Conservation (phyloP, 192 early-diverging fungal genomes). For the Endogone sp. region DNA sequence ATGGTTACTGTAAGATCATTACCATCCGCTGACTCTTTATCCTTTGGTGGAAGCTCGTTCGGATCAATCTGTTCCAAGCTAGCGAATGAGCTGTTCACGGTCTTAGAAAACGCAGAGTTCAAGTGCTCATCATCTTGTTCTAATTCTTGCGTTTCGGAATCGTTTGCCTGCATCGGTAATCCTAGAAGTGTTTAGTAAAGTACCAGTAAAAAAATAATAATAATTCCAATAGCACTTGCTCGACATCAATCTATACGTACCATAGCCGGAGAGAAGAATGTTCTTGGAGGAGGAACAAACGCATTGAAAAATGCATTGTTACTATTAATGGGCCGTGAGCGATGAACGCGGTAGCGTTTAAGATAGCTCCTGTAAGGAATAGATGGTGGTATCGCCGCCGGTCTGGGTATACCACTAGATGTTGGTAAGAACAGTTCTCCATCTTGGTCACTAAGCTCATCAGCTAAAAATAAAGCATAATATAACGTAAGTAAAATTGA, state of each 20-base stretch:
- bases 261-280: constrained; percentile 32
- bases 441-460: not conserved
- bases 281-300: constrained; percentile 44
- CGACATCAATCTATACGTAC: constrained; percentile 14
- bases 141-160: not conserved
- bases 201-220: too few species aligned
- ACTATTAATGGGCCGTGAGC: constrained; percentile 11
- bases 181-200: too few species aligned
- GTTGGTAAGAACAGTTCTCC: not conserved
- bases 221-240: too few species aligned
- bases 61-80: constrained; percentile 1
- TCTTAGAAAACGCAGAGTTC: not conserved
- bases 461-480: not conserved
- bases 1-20: constrained; percentile 42
- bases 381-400: constrained; percentile 29
- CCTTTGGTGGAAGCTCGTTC: constrained; percentile 12
- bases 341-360: constrained; percentile 36
- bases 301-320: constrained; percentile 26
- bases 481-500: too few species aligned
- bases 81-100: not conserved
- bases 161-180: not conserved
- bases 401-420: not conserved
- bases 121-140: not conserved
- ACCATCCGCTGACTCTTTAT: constrained; percentile 7
- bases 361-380: constrained; percentile 59